phyloP scores from a whole-genome alignment of 2,329 filamentous ascomycete genomes.

The Aspergillus puulaauensis region DNA sequence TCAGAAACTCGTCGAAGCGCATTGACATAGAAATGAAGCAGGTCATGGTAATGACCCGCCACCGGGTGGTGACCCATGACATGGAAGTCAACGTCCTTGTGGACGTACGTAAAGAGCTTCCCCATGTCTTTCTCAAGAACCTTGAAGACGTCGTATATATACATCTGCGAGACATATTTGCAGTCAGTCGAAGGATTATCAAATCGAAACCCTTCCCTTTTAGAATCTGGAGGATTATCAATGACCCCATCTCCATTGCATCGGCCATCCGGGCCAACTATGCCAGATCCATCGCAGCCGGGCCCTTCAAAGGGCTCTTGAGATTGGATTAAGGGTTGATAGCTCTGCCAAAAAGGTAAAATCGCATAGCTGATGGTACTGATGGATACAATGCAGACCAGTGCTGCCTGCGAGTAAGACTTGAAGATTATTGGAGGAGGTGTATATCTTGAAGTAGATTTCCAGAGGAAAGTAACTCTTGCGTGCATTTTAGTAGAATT shows the following conservation, averaged over 20 bases:
- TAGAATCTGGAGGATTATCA: constrained; percentile 16
- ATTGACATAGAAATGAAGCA: constrained; percentile 36
- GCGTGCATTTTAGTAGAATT: not conserved
- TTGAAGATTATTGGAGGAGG: constrained; percentile 11
- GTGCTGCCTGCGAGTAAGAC: constrained; percentile 15
- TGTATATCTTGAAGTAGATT: not conserved
- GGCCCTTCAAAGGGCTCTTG: constrained; percentile 18
- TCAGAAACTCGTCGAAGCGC: constrained; percentile 30
- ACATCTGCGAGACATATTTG: constrained; percentile 30
- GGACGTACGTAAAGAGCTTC: constrained; percentile 32
- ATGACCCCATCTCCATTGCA: constrained; percentile 30
- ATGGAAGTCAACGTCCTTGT: constrained; percentile 33
- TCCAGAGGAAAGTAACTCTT: not conserved
- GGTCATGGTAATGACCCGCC: constrained; percentile 31
- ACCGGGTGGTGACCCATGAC: constrained; percentile 35
- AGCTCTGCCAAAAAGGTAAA: not conserved
- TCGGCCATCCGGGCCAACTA: constrained; percentile 25
- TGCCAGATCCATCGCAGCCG: constrained; percentile 26
- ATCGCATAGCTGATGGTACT: constrained; percentile 9
- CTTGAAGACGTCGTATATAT: constrained; percentile 36
- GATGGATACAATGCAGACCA: constrained; percentile 11
- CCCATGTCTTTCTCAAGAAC: constrained; percentile 31
- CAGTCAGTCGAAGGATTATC: constrained; percentile 33
- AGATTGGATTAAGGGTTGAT: constrained; percentile 3
- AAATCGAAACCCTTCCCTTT: constrained; percentile 30